Base-by-base conservation (phyloP, 768 basidiomycete genomes). In the Auriscalpium orientale region DNA sequence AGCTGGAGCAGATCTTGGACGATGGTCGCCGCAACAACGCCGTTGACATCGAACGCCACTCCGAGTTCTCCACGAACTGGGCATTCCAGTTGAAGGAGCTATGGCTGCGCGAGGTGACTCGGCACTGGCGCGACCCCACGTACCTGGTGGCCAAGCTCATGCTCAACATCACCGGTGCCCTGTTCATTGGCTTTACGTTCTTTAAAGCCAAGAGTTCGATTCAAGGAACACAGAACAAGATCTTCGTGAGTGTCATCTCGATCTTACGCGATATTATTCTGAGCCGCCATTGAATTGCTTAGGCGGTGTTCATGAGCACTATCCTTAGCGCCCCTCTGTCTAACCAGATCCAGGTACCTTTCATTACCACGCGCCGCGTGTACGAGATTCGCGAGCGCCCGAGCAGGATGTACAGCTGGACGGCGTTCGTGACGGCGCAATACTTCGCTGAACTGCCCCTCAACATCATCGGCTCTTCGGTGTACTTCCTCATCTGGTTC, bases 401-500 rank as follows among this genome's bases (percentile, higher is more conserved):
- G 15, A 70, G 69, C 54, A 60, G 69, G 34, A 76, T 75, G 74
- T 77, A 76, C 64, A 67, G 63, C 54, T 77, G 74, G 74, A 63
- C 67, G 8, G 67, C 72, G 16, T 64, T 72, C 36, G 45, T 71
- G 48, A 67, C 69, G 6, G 64, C 72, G 4, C 72, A 72, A 58
- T 61, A 72, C 49, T 55, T 73, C 36, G 69, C 70, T 36, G 78
- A 79, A 63, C 46, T 76, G 1, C 76, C 76, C 15, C 73, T 75
- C 66, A 78, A 78, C 56, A 72, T 76, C 18, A 15, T 72, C 44
- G 66, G 66, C 8, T 71, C 73, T 0, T 68, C 74, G 9, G 7
- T 79, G 18, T 74, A 73, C 65, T 79, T 75, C 65, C 46, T 73
- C 46, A 75, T 74, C 65, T 81, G 77, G 77, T 80, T 74, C 61